Evolutionary conservation across 768 basidiomycete genomes (phyloP).

Genomic region (Phanerochaete carnosa): DNA sequence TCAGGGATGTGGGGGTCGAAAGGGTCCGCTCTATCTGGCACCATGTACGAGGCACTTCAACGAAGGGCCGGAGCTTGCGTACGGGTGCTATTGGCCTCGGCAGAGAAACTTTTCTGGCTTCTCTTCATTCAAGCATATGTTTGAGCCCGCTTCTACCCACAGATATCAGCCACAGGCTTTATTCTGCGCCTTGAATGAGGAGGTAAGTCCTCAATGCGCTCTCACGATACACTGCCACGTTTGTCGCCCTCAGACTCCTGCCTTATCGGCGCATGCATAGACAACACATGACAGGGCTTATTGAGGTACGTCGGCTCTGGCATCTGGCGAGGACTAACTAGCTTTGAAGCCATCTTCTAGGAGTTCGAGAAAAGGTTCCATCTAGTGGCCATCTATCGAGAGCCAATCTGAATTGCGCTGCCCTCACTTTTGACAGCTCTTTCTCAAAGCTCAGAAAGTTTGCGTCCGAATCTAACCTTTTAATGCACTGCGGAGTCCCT

Average conservation of each 20-base stretch:
- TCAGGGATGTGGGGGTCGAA: not conserved
- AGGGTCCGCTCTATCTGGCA: not conserved
- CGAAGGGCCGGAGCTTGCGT: not conserved
- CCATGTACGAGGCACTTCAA: not conserved
- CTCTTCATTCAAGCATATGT: not conserved
- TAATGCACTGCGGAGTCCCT: not conserved
- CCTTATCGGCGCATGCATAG: not conserved
- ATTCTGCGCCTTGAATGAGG: not conserved
- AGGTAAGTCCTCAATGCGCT: not conserved
- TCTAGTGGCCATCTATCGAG: not conserved
- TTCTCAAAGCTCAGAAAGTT: not conserved
- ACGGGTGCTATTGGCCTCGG: conserved; percentile 4
- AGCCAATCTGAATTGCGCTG: not conserved
- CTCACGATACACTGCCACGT: not conserved
- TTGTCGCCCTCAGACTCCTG: not conserved
- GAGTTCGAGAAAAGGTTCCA: not conserved
- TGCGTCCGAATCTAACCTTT: not conserved
- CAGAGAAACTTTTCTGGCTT: not conserved
- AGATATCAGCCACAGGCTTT: conserved; percentile 1
- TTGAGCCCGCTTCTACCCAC: not conserved
- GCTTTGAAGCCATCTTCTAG: not conserved
- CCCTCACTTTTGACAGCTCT: not conserved
- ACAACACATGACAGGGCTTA: not conserved
- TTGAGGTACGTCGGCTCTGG: not conserved
- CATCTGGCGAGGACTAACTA: not conserved